Evolutionary conservation across 768 basidiomycete genomes (phyloP), one percentile per base, ranked within the genome.

Genomic region (Gyrodon lividus): DNA sequence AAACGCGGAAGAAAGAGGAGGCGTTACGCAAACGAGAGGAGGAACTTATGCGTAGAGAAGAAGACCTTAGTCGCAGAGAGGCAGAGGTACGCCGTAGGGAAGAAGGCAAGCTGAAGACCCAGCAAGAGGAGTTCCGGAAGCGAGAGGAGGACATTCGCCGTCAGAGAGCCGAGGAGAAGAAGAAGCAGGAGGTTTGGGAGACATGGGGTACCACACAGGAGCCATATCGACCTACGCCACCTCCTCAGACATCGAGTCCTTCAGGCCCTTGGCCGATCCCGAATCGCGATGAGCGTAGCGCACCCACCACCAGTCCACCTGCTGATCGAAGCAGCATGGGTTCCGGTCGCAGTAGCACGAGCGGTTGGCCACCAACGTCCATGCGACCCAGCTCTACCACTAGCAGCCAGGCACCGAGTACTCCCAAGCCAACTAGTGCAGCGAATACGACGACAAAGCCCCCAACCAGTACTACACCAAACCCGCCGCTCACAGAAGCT

Each of bases 401-500:
- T 13, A 58, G 54, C 12, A 57, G 58, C 2, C 68, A 67, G 14
- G 6, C 66, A 20, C 47, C 63, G 48, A 60, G 53, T 40, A 59
- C 62, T 39, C 59, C 59, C 43, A 68, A 64, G 26, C 60, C 71
- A 7, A 57, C 61, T 8, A 54, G 57, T 34, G 51, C 62, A 17
- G 28, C 54, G 43, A 58, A 59, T 1, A 48, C 69, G n/a, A 58
- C 60, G n/a, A 35, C 59, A 13, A 59, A 57, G 38, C 43, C 68
- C 4, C 39, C 58, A 3, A 44, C 52, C 5, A 55, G 50, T 14
- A 52, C 53, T 45, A 55, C 59, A 6, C 63, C 59, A 16, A 59
- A n/a, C n/a, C 8, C 64, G 17, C 46, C 66, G 30, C 34, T 63
- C 13, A 56, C 74, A 10, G 79, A 84, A 55, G 74, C 75, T 5